phyloP scores from a whole-genome alignment of 1,284 basidiomycete species.

The Trametes hirsuta region DNA sequence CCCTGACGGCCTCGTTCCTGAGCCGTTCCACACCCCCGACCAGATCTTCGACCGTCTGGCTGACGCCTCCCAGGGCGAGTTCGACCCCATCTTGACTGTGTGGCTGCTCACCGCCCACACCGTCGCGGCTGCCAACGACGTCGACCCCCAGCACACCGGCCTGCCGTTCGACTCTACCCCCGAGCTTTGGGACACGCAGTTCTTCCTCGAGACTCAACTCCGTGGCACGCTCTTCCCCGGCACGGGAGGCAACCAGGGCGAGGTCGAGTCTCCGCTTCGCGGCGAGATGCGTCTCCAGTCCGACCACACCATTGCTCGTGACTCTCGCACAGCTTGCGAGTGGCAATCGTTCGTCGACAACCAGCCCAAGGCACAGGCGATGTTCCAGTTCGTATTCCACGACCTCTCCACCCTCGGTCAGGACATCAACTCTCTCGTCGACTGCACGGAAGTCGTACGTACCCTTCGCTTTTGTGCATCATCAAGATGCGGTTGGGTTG shows the following conservation, averaged over 20 bases:
- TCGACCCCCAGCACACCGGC: conserved; percentile 23
- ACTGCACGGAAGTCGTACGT: conserved; percentile 32
- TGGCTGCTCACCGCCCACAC: conserved; percentile 41
- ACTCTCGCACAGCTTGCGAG: conserved; percentile 35
- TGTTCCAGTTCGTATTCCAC: conserved; percentile 29
- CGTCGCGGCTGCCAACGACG: conserved; percentile 26
- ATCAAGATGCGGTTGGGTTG: neutral
- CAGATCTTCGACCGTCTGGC: conserved; percentile 30
- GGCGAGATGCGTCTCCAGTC: conserved; percentile 37
- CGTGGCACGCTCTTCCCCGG: conserved; percentile 35
- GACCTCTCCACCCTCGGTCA: conserved; percentile 26
- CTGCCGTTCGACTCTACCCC: conserved; percentile 28
- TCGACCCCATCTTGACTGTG: conserved; percentile 44
- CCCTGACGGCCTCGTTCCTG: conserved; percentile 42
- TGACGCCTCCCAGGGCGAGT: conserved; percentile 27
- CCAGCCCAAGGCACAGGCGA: conserved; percentile 25
- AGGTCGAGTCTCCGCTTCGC: conserved; percentile 26
- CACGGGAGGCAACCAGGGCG: conserved; percentile 28
- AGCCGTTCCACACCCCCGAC: conserved; percentile 42
- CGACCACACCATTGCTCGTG: conserved; percentile 30
- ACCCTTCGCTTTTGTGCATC: no score
- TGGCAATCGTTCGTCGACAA: conserved; percentile 37
- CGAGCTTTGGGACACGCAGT: conserved; percentile 26
- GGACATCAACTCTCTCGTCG: conserved; percentile 20
- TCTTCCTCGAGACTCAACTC: conserved; percentile 29